Conservation (phyloP, 1,139 yeast species). For the Yamadazyma kanchanaburiensis region DNA sequence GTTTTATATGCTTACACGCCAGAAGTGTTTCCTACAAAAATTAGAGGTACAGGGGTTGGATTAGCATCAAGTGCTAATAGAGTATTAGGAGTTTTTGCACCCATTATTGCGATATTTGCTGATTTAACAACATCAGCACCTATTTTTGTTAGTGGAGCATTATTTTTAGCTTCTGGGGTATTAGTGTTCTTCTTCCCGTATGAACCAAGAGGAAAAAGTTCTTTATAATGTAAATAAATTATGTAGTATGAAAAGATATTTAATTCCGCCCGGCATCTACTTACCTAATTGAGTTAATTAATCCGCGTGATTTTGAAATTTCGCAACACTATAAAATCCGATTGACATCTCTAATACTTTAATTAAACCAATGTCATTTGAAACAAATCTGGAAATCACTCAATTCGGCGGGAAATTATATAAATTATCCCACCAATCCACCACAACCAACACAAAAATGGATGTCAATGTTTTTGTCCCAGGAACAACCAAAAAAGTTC, state of each 20-base stretch:
- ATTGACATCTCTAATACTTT: neutral
- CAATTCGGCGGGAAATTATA: slow-evolving; percentile 74
- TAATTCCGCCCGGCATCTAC: too few relatives aligned
- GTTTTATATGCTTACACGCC: slow-evolving; percentile 46
- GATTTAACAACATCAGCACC: slow-evolving; percentile 42
- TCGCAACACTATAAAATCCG: neutral
- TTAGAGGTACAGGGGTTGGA: slow-evolving; percentile 44
- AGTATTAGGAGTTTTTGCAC: slow-evolving; percentile 42
- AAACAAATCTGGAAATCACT: slow-evolving; percentile 52
- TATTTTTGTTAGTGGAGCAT: slow-evolving; percentile 41
- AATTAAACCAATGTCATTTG: slow-evolving; percentile 42
- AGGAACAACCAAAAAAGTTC: slow-evolving; percentile 46
- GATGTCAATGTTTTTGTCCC: slow-evolving; percentile 83
- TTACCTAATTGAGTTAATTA: too few relatives aligned
- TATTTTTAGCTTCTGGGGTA: slow-evolving; percentile 33
- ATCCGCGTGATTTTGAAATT: too few relatives aligned
- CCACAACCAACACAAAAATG: slow-evolving; percentile 68
- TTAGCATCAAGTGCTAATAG: slow-evolving; percentile 42
- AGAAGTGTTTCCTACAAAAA: slow-evolving; percentile 38
- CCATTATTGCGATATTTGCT: slow-evolving; percentile 43
- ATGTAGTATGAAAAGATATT: neutral
- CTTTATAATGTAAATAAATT: slow-evolving; percentile 4
- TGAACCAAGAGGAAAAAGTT: slow-evolving; percentile 29
- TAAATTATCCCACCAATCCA: slow-evolving; percentile 74
- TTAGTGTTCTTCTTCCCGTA: slow-evolving; percentile 36